Conservation (phyloP, 1,284 basidiomycete species). For the Pascua guehoae region DNA sequence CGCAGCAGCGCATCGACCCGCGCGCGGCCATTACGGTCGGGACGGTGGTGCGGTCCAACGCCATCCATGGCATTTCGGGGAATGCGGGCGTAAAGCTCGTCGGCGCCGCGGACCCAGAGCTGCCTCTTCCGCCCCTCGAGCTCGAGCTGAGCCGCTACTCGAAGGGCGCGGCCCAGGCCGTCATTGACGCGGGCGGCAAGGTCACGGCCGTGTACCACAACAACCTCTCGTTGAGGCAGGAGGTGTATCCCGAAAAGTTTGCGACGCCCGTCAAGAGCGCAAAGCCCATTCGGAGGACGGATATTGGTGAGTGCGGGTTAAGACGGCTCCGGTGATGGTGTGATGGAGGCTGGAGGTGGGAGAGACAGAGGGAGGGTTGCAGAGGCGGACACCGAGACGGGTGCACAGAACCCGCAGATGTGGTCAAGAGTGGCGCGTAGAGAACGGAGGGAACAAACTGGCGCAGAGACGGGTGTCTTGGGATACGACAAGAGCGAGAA, state of each 20-base stretch:
- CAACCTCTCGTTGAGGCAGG: slow-evolving; percentile 72
- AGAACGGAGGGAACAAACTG: no score
- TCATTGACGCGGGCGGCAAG: slow-evolving; percentile 76
- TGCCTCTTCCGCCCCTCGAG: slow-evolving; percentile 62
- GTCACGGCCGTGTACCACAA: slow-evolving; percentile 94
- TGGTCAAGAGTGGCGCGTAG: no score
- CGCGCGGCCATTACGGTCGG: slow-evolving; percentile 82
- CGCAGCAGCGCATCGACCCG: slow-evolving; percentile 72
- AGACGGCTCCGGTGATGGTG: no score
- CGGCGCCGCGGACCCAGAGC: slow-evolving; percentile 60
- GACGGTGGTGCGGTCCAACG: slow-evolving; percentile 77
- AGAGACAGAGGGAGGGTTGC: no score
- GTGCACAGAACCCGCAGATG: background rate
- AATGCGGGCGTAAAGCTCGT: slow-evolving; percentile 77
- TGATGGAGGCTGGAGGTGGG: no score
- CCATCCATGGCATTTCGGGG: slow-evolving; percentile 80
- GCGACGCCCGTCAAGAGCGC: slow-evolving; percentile 63
- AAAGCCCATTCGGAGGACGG: slow-evolving; percentile 74
- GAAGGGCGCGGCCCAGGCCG: slow-evolving; percentile 75
- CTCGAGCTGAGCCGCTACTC: slow-evolving; percentile 82
- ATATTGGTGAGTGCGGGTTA: slow-evolving; percentile 66
- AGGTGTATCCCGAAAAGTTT: slow-evolving; percentile 58
- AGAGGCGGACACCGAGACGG: no score
- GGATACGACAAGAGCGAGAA: no score
- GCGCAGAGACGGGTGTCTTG: no score